Conservation (phyloP, 805 yeast genomes). For the Barnettozyma salicaria region DNA sequence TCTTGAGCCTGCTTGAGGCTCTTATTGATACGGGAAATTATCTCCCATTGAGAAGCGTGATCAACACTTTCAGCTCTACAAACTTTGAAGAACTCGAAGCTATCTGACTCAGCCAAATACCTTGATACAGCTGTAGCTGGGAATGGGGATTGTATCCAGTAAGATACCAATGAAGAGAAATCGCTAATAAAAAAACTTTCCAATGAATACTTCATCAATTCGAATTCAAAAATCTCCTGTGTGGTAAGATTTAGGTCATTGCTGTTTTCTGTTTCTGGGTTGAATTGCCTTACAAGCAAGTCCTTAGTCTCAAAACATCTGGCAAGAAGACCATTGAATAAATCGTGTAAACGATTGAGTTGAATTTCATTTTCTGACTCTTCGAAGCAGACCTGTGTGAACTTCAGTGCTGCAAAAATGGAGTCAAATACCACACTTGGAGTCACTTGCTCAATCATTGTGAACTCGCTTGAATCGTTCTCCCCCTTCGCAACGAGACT, state of each 20-base stretch:
- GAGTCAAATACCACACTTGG: constrained; percentile 22
- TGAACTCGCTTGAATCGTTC: constrained; percentile 13
- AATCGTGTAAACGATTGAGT: constrained; percentile 4
- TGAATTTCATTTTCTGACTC: constrained; percentile 10
- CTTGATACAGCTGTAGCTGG: background rate
- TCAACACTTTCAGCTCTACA: background rate
- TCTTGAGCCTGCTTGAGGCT: constrained; percentile 20
- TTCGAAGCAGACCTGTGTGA: constrained; percentile 13
- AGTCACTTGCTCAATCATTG: constrained; percentile 23
- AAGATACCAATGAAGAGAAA: background rate
- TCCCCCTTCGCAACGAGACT: constrained; percentile 12
- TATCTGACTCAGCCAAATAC: constrained; percentile 20
- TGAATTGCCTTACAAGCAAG: constrained; percentile 1
- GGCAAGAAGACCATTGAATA: background rate
- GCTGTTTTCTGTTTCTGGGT: constrained; percentile 4
- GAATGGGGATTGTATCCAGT: constrained; percentile 12
- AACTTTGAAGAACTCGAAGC: constrained; percentile 9
- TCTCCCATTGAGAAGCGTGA: constrained; percentile 15
- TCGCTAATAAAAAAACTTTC: constrained; percentile 9
- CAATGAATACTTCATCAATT: constrained; percentile 11
- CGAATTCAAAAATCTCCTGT: constrained; percentile 15
- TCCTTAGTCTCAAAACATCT: background rate
- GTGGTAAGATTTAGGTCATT: constrained; percentile 7
- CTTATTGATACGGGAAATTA: constrained; percentile 11
- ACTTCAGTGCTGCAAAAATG: constrained; percentile 9